Conservation (phyloP, 2,329 filamentous ascomycete species). For the Diplodia sapinea region DNA sequence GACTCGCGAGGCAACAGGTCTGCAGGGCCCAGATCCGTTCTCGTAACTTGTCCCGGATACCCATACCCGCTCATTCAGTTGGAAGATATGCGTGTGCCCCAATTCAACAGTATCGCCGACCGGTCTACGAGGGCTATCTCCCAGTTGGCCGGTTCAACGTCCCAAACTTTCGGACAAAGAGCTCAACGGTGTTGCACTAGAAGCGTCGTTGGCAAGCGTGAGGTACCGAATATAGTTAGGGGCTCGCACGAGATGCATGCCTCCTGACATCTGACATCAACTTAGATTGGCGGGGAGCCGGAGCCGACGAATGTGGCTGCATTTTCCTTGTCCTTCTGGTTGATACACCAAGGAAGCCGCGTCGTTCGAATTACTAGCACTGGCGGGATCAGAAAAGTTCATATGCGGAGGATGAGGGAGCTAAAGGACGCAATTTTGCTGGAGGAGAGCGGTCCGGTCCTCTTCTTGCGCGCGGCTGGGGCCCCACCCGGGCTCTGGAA, state of each 20-base stretch:
- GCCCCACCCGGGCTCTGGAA: too few species aligned
- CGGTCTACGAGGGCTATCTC: neutral
- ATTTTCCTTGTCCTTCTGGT: neutral
- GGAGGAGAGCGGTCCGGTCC: neutral
- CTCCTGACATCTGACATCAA: neutral
- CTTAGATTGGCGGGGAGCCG: neutral
- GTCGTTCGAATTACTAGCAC: neutral
- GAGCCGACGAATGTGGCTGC: neutral
- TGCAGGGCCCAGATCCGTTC: neutral
- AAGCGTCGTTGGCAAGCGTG: neutral
- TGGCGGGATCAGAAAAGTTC: neutral
- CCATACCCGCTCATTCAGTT: neutral
- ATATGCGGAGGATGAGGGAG: neutral
- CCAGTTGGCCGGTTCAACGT: slow-evolving; percentile 3
- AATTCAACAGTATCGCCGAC: neutral
- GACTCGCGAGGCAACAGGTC: neutral
- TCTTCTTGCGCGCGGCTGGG: too few species aligned
- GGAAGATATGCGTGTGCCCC: neutral
- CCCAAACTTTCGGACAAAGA: neutral
- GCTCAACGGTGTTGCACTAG: neutral
- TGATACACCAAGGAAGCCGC: neutral
- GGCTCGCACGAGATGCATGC: neutral
- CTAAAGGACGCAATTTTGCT: neutral
- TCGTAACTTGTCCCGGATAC: neutral
- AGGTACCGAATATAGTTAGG: neutral